Percentiles rank a stretch among this genome's conserved stretches.
Conservation (phyloP, 2,329 filamentous ascomycete species). For the Talaromyces sp. region DNA sequence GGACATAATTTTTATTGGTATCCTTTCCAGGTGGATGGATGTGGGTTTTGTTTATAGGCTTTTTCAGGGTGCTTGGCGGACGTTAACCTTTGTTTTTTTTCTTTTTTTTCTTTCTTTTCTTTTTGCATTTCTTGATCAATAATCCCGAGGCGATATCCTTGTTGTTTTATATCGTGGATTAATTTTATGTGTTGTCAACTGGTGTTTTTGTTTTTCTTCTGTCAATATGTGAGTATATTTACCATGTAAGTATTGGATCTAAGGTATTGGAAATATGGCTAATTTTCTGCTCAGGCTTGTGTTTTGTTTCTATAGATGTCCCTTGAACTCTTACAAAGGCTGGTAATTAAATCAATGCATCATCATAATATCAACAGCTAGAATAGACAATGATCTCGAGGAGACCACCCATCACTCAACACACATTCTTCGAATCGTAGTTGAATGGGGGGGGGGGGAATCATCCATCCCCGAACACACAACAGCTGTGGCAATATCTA, state of each 20-base stretch:
- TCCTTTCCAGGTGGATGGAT: neutral
- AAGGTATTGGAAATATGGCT: neutral
- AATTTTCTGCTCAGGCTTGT: too few species aligned
- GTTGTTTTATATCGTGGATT: neutral
- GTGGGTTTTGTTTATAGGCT: neutral
- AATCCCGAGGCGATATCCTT: neutral
- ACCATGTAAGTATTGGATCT: neutral
- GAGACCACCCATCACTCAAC: neutral
- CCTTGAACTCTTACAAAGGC: too few species aligned
- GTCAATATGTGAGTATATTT: neutral
- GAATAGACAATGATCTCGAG: neutral
- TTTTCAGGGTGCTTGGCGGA: neutral
- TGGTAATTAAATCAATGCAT: neutral
- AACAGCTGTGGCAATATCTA: neutral
- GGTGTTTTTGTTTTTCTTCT: neutral
- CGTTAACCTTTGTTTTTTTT: neutral
- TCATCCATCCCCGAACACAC: neutral
- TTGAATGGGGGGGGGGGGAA: neutral
- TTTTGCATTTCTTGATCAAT: neutral
- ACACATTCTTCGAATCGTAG: neutral
- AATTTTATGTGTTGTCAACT: neutral
- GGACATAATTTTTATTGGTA: neutral
- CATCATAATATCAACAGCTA: neutral
- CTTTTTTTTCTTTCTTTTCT: too few species aligned
- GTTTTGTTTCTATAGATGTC: too few species aligned